These are phyloP conservation scores for Nemania serpens DNA, from an alignment of 2,329 filamentous ascomycete species.

Conservation along the genomic window DNA sequence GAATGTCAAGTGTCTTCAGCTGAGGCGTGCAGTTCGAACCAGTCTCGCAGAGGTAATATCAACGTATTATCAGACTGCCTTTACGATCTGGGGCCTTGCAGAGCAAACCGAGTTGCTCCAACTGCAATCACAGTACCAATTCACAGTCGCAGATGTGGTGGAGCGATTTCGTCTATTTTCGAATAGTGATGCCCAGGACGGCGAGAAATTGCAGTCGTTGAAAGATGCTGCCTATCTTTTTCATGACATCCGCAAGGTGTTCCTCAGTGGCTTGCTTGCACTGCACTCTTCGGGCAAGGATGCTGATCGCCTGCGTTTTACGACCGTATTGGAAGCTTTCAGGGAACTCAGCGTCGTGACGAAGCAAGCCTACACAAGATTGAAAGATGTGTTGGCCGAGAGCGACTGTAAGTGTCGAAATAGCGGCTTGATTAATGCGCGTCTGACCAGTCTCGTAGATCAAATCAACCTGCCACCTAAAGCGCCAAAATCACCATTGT, in stretches of 20 bases:
- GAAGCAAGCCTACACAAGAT: conserved; percentile 63
- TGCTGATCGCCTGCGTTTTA: conserved; percentile 79
- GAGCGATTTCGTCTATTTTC: conserved; percentile 70
- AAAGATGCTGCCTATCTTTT: conserved; percentile 83
- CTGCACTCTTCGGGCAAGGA: conserved; percentile 81
- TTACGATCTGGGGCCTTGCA: conserved; percentile 71
- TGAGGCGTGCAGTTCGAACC: conserved; percentile 75
- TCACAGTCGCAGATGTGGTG: conserved; percentile 72
- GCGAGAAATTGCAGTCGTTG: conserved; percentile 76
- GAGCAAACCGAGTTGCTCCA: conserved; percentile 84
- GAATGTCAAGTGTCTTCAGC: conserved; percentile 74
- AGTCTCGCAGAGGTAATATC: conserved; percentile 73
- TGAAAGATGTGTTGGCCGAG: conserved; percentile 74
- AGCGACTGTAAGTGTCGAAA: conserved; percentile 69
- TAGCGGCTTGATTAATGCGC: background rate
- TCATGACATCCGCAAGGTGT: conserved; percentile 79
- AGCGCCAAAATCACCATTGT: conserved; percentile 64
- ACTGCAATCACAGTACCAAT: conserved; percentile 88
- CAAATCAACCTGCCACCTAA: conserved; percentile 53
- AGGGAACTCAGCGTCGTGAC: conserved; percentile 66
- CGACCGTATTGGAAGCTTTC: conserved; percentile 76
- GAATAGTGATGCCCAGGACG: conserved; percentile 72
- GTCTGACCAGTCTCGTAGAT: conserved; percentile 15
- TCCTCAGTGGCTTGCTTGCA: conserved; percentile 86
- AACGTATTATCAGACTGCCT: conserved; percentile 72